phyloP scores from a whole-genome alignment of 768 basidiomycete genomes.

The Boletus coccyginus region DNA sequence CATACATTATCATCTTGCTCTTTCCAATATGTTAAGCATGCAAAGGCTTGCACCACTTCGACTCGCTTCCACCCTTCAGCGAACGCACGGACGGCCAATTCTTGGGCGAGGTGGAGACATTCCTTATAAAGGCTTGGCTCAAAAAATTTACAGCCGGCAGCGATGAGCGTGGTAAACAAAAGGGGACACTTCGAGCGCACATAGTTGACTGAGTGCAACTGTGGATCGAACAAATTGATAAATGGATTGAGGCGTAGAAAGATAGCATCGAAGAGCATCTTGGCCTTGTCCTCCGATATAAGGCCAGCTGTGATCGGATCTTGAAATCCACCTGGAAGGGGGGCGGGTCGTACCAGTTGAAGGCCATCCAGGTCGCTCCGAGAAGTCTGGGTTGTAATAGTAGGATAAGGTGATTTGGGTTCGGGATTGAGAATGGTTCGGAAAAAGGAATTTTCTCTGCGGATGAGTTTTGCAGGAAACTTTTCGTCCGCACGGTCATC shows the following conservation, averaged over 20 bases:
- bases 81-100: constrained; percentile 75
- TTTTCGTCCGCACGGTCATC: constrained; percentile 67
- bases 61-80: constrained; percentile 76
- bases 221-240: constrained; percentile 84
- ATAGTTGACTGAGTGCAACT: constrained; percentile 77
- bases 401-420: constrained; percentile 39
- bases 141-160: constrained; percentile 85
- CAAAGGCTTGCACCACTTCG: constrained; percentile 87
- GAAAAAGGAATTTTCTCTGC: constrained; percentile 79
- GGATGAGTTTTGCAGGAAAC: constrained; percentile 74
- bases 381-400: constrained; percentile 28
- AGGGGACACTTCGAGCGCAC: constrained; percentile 79
- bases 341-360: constrained; percentile 32
- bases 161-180: constrained; percentile 80
- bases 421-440: constrained; percentile 79
- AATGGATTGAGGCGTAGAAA: constrained; percentile 86
- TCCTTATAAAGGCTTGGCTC: constrained; percentile 62
- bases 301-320: constrained; percentile 76
- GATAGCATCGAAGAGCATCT: constrained; percentile 71
- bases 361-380: constrained; percentile 38
- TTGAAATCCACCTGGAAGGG: constrained; percentile 39
- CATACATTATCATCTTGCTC: constrained; percentile 79
- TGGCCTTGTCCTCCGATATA: constrained; percentile 66
- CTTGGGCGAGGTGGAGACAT: constrained; percentile 70
- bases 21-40: constrained; percentile 87